phyloP scores from a whole-genome alignment of 148 eudicot species.

The Chenopodium formosanum region DNA sequence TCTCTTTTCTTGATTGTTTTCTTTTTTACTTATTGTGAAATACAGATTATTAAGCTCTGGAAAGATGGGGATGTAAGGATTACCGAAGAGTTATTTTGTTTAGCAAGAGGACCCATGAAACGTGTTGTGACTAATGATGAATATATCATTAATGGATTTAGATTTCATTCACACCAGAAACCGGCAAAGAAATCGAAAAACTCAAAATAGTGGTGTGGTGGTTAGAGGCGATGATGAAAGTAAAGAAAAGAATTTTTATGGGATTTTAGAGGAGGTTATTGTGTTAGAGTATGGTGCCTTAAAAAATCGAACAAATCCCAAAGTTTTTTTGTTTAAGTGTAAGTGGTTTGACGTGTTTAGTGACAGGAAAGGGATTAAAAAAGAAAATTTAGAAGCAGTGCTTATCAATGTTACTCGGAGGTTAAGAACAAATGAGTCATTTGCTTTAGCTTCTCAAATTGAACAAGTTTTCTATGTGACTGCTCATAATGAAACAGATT shows the following conservation, averaged over 20 bases:
- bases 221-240: no score
- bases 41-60: neutral
- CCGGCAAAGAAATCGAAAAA: no score
- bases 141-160: no score
- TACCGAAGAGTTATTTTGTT: slow-evolving; percentile 7
- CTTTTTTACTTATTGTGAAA: neutral
- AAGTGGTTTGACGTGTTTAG: slow-evolving; percentile 4
- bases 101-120: neutral
- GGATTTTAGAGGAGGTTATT: no score
- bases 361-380: neutral
- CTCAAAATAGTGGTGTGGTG: no score
- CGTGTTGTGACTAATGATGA: no score
- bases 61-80: neutral
- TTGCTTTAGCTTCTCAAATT: neutral
- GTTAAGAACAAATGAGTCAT: neutral
- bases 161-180: no score
- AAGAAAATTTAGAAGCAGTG: neutral
- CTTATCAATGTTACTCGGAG: neutral
- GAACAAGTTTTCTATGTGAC: neutral
- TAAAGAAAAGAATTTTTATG: no score
- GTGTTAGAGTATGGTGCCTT: neutral
- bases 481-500: no score
- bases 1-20: no score
- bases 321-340: neutral
- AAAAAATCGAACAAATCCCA: neutral